phyloP scores from a whole-genome alignment of 1,284 basidiomycete species.

The Leccinum pachyderme region DNA sequence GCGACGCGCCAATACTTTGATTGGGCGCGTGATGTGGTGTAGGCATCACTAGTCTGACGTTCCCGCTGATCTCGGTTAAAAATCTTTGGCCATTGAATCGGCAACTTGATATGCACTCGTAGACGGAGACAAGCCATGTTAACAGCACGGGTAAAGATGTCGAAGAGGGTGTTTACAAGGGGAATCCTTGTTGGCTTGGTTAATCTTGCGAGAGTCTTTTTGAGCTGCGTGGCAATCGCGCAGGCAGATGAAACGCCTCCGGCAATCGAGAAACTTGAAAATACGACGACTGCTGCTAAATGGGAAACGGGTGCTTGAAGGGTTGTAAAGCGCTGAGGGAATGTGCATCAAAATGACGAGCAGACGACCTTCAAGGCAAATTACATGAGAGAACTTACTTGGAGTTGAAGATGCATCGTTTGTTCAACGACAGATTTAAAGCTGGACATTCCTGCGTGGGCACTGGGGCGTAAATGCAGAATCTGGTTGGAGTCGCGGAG shows the following conservation, averaged over 20 bases:
- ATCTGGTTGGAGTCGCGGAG: neutral
- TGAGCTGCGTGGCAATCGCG: slow-evolving; percentile 5
- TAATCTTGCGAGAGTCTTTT: slow-evolving; percentile 10
- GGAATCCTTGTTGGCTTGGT: neutral
- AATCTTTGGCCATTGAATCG: slow-evolving; percentile 10
- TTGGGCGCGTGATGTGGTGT: slow-evolving; percentile 26
- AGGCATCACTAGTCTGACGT: slow-evolving; percentile 8
- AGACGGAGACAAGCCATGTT: slow-evolving; percentile 15
- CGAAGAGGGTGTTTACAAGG: slow-evolving; percentile 10
- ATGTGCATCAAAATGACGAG: neutral
- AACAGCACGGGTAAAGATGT: slow-evolving; percentile 13
- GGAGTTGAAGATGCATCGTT: slow-evolving; percentile 8
- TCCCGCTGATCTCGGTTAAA: neutral
- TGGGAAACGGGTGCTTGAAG: slow-evolving; percentile 6
- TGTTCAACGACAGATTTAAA: slow-evolving; percentile 15
- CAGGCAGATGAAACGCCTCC: slow-evolving; percentile 2
- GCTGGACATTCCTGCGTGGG: slow-evolving; percentile 4
- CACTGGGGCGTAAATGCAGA: neutral
- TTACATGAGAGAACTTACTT: slow-evolving; percentile 6
- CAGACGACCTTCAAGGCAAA: neutral
- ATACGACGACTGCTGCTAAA: slow-evolving; percentile 9
- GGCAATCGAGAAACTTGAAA: slow-evolving; percentile 10
- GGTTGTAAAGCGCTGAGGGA: slow-evolving; percentile 6
- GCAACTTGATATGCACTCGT: slow-evolving; percentile 12
- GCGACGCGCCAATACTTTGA: slow-evolving; percentile 33